Evolutionary conservation across 1,284 basidiomycete genomes (phyloP).

Genomic region (Cutaneotrichosporon sp.): DNA sequence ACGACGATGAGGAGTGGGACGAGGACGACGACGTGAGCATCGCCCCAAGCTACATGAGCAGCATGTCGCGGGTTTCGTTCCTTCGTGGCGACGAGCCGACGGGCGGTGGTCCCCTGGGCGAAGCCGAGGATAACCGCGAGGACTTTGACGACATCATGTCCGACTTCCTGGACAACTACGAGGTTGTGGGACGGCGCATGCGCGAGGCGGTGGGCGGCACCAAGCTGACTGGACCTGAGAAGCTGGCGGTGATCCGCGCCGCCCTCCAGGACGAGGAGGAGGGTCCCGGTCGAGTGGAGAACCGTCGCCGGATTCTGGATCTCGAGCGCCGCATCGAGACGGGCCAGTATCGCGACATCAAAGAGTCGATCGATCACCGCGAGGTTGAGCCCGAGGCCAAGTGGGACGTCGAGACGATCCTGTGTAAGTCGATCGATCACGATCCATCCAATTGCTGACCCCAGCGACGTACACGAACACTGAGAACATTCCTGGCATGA

Average conservation of each 20-base stretch:
- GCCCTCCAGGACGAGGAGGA: conserved; percentile 67
- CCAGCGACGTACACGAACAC: conserved; percentile 90
- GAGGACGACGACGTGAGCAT: conserved; percentile 50
- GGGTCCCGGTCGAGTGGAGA: conserved; percentile 51
- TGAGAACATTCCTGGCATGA: conserved; percentile 87
- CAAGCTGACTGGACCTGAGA: conserved; percentile 69
- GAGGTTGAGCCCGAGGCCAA: conserved; percentile 63
- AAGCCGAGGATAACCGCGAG: conserved; percentile 71
- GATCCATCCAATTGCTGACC: background rate
- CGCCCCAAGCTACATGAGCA: conserved; percentile 41
- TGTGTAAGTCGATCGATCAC: conserved; percentile 63
- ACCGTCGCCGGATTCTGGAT: conserved; percentile 62
- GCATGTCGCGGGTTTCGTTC: conserved; percentile 35
- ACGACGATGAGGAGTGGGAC: conserved; percentile 57
- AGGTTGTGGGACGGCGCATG: conserved; percentile 81
- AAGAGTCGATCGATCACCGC: conserved; percentile 34
- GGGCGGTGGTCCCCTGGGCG: conserved; percentile 27
- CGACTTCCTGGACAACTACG: conserved; percentile 90
- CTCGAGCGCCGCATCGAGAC: conserved; percentile 55
- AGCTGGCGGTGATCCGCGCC: conserved; percentile 72
- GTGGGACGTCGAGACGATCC: conserved; percentile 93
- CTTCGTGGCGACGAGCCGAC: conserved; percentile 46
- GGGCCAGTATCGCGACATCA: conserved; percentile 54
- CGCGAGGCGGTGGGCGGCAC: conserved; percentile 63
- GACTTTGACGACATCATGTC: conserved; percentile 92